Percentiles rank a stretch among this genome's conserved stretches.
These are phyloP conservation scores for Hericium rajendrae DNA, from an alignment of 768 basidiomycete species.

Conservation along the genomic window DNA sequence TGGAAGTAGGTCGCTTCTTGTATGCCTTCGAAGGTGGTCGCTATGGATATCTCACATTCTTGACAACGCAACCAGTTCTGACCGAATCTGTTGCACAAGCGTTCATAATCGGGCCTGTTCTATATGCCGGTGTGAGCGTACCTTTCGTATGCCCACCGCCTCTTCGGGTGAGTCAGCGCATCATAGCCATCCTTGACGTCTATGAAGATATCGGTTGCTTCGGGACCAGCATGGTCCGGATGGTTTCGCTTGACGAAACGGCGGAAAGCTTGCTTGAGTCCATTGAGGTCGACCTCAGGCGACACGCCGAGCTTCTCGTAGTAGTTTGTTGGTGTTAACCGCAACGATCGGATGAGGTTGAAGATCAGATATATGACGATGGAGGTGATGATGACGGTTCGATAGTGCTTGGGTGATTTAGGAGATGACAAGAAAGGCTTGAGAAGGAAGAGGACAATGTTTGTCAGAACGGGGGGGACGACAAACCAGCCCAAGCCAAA, in stretches of 20 bases:
- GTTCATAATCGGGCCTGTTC: not conserved
- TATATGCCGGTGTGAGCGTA: slow-evolving; percentile 18
- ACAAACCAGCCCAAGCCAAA: slow-evolving; percentile 55
- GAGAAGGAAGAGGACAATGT: slow-evolving; percentile 32
- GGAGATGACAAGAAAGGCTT: slow-evolving; percentile 5
- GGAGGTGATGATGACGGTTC: slow-evolving; percentile 50
- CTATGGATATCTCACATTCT: slow-evolving; percentile 49
- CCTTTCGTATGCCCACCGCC: slow-evolving; percentile 83
- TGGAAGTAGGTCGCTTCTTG: slow-evolving; percentile 57
- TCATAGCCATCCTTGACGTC: slow-evolving; percentile 66
- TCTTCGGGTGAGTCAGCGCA: slow-evolving; percentile 65
- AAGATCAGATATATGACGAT: slow-evolving; percentile 60
- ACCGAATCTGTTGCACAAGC: slow-evolving; percentile 48
- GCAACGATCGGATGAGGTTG: slow-evolving; percentile 48
- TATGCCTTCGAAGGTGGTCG: slow-evolving; percentile 63
- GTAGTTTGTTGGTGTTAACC: slow-evolving; percentile 58
- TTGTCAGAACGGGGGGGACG: slow-evolving; percentile 53
- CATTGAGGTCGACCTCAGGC: slow-evolving; percentile 53
- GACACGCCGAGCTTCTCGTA: slow-evolving; percentile 64
- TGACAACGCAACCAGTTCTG: slow-evolving; percentile 62
- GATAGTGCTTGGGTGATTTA: slow-evolving; percentile 36
- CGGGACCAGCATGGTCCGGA: slow-evolving; percentile 60
- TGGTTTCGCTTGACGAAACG: slow-evolving; percentile 67
- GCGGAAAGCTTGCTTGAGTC: slow-evolving; percentile 65
- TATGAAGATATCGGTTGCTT: slow-evolving; percentile 60